Evolutionary conservation across 2,329 filamentous ascomycete genomes (phyloP).

Genomic region (Calycina marina): DNA sequence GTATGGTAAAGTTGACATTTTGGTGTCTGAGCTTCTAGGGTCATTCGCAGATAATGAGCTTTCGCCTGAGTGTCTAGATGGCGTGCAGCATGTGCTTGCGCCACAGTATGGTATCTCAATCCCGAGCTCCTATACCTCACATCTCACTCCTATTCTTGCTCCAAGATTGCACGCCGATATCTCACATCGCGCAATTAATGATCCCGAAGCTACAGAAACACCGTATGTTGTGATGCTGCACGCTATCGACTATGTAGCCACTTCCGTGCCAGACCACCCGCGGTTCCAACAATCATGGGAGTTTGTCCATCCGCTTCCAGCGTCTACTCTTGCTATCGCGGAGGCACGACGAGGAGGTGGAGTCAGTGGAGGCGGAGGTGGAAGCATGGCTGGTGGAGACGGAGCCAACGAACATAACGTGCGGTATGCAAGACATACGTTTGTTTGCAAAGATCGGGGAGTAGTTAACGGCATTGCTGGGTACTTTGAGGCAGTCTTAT

Average conservation of each 20-base stretch:
- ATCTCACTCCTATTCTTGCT: constrained; percentile 80
- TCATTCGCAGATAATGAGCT: constrained; percentile 97
- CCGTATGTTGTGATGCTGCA: constrained; percentile 92
- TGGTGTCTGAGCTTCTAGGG: constrained; percentile 85
- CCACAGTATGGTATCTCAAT: constrained; percentile 79
- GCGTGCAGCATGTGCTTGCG: constrained; percentile 78
- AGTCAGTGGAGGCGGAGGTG: constrained; percentile 50
- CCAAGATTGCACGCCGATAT: constrained; percentile 79
- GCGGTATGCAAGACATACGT: constrained; percentile 63
- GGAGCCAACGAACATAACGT: constrained; percentile 86
- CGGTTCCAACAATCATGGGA: constrained; percentile 69
- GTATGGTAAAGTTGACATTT: constrained; percentile 66
- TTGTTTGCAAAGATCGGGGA: constrained; percentile 64
- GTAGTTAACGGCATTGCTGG: constrained; percentile 83
- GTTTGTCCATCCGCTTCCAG: constrained; percentile 61
- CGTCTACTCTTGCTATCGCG: constrained; percentile 38
- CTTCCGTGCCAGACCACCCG: constrained; percentile 38
- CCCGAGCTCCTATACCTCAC: constrained; percentile 82
- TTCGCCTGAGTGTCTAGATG: constrained; percentile 90
- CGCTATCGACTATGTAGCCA: constrained; percentile 73
- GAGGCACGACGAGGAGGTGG: constrained; percentile 46
- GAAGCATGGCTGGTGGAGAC: constrained; percentile 59
- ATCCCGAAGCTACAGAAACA: constrained; percentile 67
- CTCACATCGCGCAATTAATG: constrained; percentile 40
- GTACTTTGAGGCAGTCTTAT: constrained; percentile 95